Evolutionary conservation across 169 alveolate species (phyloP).

Genomic region (Cyclospora cayetanensis): DNA sequence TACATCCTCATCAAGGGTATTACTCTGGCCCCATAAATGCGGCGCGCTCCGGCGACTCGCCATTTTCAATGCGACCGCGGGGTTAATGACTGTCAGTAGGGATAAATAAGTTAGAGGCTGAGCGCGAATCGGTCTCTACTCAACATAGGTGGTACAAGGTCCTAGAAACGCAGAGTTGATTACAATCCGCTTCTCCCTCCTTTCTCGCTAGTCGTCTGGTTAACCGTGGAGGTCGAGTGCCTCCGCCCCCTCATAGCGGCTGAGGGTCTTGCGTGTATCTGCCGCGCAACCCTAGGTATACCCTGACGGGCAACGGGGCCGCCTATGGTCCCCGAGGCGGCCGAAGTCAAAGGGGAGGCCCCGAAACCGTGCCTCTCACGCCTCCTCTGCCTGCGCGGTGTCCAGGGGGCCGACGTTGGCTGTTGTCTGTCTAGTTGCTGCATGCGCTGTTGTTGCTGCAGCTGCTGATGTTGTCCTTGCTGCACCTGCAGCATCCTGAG

Average conservation of each 20-base stretch:
- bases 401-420: slow-evolving; percentile 6
- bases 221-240: background rate
- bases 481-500: background rate
- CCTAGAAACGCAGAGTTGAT: background rate
- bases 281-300: background rate
- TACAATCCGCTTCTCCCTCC: background rate
- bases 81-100: background rate
- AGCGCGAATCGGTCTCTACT: background rate
- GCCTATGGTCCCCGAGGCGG: slow-evolving; percentile 15
- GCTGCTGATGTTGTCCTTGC: slow-evolving; percentile 2
- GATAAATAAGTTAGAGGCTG: no score
- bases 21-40: background rate
- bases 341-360: background rate
- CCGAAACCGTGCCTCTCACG: background rate
- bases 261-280: background rate
- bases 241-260: background rate
- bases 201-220: background rate
- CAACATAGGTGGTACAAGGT: background rate
- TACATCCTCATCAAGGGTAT: background rate
- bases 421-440: slow-evolving; percentile 39
- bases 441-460: background rate
- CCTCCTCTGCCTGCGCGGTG: slow-evolving; percentile 12
- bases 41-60: background rate
- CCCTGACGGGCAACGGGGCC: no score
- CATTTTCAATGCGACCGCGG: background rate